Base-by-base conservation (phyloP, 192 early-diverging fungal species). In the Haplosporangium gracile region DNA sequence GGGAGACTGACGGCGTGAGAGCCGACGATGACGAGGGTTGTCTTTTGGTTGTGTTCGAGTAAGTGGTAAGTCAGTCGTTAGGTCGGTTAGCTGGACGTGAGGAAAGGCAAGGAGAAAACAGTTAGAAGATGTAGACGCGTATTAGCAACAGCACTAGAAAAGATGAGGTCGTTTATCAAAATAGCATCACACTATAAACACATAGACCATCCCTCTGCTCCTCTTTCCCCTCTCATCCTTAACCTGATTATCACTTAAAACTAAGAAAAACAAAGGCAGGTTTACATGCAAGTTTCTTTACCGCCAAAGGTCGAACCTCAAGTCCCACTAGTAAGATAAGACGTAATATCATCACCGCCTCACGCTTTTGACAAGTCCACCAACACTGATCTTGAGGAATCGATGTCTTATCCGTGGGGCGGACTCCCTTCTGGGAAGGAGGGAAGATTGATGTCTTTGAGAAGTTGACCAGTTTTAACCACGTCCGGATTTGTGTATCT, bases 1-100 rank as follows among this genome's bases (percentile, higher is more conserved):
- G 78, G 85, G 68, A 79, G 87, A 32, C 81, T 65, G n/a, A 84
- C 40, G 13, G 83, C 88, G 22, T 83, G 72, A 24, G 90, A 72
- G 2, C 91, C 91, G 32, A 92, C 71, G 15, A 91, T 69, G 77
- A 92, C 91, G 53, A 92, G 89, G 6, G 90, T 91, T 39, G 89
- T 88, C 26, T 80, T 84, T 72, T 76, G 75, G 43, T 76, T 76
- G 55, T 65, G 55, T 15, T 22, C 10, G 8, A n/a, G 10, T 8
- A 76, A 38, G 63, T 76, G 81, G 2, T 57, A 4, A 8, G n/a
- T 55, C 20, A 5, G 22, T 55, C 55, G 20, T 51, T 22, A 51
- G 49, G 49, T 51, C 49, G 49, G 43, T 45, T 13, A 2, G 36
- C 2, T 45, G 43, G 15, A 2, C 15, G 43, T 11, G 43, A 15